Conservation (phyloP, 345 rosid genomes). For the Gynandropsis gynandra region DNA sequence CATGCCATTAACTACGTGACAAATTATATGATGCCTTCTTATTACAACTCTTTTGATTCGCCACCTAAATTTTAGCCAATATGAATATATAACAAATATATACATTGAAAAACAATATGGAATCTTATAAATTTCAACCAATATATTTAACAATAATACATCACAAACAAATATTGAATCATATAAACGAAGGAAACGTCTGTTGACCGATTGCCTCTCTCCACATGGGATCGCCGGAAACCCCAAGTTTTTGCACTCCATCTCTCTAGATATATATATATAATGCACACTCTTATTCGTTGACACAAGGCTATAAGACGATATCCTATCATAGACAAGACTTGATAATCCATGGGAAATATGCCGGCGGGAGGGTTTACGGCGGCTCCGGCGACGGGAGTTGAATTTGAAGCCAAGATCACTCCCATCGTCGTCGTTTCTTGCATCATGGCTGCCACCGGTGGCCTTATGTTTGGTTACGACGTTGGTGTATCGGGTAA, state of each 20-base stretch:
- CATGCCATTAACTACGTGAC: too few species aligned
- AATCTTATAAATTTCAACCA: too few species aligned
- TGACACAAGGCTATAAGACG: too few species aligned
- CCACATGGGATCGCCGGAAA: constrained; percentile 28
- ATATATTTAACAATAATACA: constrained; percentile 6
- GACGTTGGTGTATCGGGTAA: constrained; percentile 60
- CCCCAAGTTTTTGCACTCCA: constrained; percentile 4
- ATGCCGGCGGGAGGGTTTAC: constrained; percentile 82
- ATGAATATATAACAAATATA: too few species aligned
- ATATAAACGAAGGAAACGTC: constrained; percentile 27
- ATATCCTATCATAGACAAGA: too few species aligned
- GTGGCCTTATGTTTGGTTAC: constrained; percentile 66
- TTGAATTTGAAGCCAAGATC: constrained; percentile 50
- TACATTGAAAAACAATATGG: too few species aligned
- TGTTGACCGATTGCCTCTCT: constrained; percentile 31
- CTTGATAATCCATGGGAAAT: too few species aligned
- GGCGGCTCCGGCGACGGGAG: constrained; percentile 40
- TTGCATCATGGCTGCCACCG: constrained; percentile 54
- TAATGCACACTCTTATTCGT: too few species aligned
- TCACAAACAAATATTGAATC: constrained; percentile 22
- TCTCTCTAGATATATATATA: not conserved
- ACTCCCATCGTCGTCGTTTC: constrained; percentile 34
- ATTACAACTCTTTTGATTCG: too few species aligned
- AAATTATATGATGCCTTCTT: too few species aligned
- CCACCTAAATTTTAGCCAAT: too few species aligned